Evolutionary conservation across 495 filamentous ascomycete species (phyloP).

Genomic region (Trypethelium eluteriae): DNA sequence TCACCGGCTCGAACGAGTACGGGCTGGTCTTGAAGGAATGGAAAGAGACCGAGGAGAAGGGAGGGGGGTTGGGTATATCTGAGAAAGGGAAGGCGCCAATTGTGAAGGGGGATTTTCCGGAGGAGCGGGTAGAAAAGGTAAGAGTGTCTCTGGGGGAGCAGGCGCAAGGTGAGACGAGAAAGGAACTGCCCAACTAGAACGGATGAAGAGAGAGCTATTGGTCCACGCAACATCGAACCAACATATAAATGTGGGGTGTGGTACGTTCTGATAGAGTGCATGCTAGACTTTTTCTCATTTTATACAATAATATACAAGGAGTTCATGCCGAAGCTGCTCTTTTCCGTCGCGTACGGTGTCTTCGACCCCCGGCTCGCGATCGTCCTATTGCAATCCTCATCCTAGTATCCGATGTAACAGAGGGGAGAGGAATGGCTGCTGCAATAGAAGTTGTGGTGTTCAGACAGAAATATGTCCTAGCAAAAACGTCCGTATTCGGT

Average conservation of each 20-base stretch:
- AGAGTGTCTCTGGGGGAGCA: conserved; percentile 16
- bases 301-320: too few relatives aligned
- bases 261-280: not conserved
- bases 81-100: conserved; percentile 23
- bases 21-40: conserved; percentile 26
- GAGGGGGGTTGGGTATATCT: conserved; percentile 31
- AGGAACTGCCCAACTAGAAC: conserved; percentile 2
- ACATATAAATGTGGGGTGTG: not conserved
- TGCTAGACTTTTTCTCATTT: not conserved
- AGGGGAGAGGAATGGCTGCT: too few relatives aligned
- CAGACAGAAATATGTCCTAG: too few relatives aligned
- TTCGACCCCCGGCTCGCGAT: too few relatives aligned
- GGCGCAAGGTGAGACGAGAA: not conserved
- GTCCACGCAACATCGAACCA: not conserved
- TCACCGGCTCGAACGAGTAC: conserved; percentile 35
- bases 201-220: not conserved
- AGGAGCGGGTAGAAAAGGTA: conserved; percentile 13
- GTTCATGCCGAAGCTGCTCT: too few relatives aligned
- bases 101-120: conserved; percentile 24
- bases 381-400: too few relatives aligned
- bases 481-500: too few relatives aligned
- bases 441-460: too few relatives aligned
- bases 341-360: too few relatives aligned
- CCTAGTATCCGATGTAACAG: too few relatives aligned
- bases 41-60: conserved; percentile 29